These are phyloP conservation scores for Xylaria sp. DNA, from an alignment of 2,329 filamentous ascomycete genomes.

Conservation along the genomic window DNA sequence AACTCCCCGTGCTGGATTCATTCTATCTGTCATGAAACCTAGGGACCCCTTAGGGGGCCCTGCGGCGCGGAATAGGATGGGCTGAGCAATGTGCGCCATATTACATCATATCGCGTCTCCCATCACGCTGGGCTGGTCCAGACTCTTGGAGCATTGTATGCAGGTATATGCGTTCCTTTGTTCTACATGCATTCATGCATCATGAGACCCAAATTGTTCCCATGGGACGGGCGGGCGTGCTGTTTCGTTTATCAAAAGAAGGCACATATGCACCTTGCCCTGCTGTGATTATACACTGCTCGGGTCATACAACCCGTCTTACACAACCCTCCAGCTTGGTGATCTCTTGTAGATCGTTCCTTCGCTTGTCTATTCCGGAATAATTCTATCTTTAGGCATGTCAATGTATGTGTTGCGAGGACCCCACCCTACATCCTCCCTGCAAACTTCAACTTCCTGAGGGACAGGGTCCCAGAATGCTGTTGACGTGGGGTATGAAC, in stretches of 20 bases:
- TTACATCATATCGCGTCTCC: background rate
- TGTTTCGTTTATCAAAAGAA: background rate
- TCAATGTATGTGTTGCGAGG: background rate
- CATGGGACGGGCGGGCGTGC: constrained; percentile 3
- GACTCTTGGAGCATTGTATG: background rate
- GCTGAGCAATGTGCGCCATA: background rate
- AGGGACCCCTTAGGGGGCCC: background rate
- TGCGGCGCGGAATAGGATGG: background rate
- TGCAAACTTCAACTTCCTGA: background rate
- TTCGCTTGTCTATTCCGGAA: background rate
- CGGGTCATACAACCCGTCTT: constrained; percentile 26
- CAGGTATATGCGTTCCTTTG: background rate
- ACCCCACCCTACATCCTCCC: background rate
- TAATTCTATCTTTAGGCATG: background rate
- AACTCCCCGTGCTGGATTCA: background rate
- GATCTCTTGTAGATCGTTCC: background rate
- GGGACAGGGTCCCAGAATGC: background rate
- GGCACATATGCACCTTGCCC: background rate
- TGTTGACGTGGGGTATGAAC: background rate
- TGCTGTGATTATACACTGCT: constrained; percentile 9
- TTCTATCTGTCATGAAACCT: background rate
- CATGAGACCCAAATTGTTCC: constrained; percentile 5
- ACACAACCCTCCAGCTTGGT: constrained; percentile 11
- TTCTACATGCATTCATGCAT: background rate
- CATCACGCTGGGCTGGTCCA: background rate